Conservation (phyloP, 371 early-diverging fungal species). For the Gilbertella persicaria region DNA sequence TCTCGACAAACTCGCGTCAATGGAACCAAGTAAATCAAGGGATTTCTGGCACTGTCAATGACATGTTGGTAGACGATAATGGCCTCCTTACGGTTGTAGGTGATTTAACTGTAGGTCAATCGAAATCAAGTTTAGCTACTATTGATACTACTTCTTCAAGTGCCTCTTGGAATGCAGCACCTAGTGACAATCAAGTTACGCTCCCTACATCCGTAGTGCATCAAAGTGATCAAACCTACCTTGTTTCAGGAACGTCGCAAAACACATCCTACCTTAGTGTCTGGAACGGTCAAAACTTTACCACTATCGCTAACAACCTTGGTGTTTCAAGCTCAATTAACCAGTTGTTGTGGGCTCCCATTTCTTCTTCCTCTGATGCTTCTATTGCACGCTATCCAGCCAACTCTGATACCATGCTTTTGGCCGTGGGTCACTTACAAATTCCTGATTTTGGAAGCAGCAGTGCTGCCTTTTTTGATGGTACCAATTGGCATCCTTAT, state of each 20-base stretch:
- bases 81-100: slow-evolving; percentile 32
- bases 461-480: slow-evolving; percentile 67
- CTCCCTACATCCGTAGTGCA: background rate
- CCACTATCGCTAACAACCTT: background rate
- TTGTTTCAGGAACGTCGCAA: slow-evolving; percentile 7
- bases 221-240: slow-evolving; percentile 8
- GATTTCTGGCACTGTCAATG: slow-evolving; percentile 14
- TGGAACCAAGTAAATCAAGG: slow-evolving; percentile 35
- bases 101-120: slow-evolving; percentile 19
- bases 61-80: slow-evolving; percentile 7
- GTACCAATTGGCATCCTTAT: slow-evolving; percentile 65
- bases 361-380: slow-evolving; percentile 7
- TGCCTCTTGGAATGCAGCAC: slow-evolving; percentile 1
- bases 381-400: slow-evolving; percentile 28
- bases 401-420: slow-evolving; percentile 36
- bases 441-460: slow-evolving; percentile 45
- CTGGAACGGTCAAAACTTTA: slow-evolving; percentile 12
- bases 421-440: slow-evolving; percentile 55
- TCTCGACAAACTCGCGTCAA: slow-evolving; percentile 28
- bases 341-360: slow-evolving; percentile 42
- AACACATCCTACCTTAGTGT: slow-evolving; percentile 1
- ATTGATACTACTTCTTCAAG: background rate
- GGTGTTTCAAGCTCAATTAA: slow-evolving; percentile 5
- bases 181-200: background rate
- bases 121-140: background rate